These are phyloP conservation scores for Ogataea kodamae DNA, from an alignment of 805 yeast species.

Conservation along the genomic window DNA sequence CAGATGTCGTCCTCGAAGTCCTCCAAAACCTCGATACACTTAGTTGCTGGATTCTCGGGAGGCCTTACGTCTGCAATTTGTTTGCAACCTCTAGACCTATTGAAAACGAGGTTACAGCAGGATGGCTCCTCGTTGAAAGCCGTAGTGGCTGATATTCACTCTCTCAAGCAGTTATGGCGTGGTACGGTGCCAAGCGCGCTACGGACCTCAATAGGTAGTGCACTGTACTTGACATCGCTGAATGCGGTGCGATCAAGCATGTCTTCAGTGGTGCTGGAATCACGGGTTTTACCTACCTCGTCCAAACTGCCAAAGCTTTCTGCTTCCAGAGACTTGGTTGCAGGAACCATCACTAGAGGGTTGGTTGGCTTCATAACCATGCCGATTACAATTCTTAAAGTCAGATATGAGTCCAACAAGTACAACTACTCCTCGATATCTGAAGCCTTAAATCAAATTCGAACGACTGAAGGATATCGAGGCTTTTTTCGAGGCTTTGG, in stretches of 20 bases:
- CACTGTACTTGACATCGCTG: slow-evolving; percentile 73
- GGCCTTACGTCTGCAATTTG: slow-evolving; percentile 78
- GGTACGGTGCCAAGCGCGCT: slow-evolving; percentile 91
- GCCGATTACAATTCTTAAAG: slow-evolving; percentile 92
- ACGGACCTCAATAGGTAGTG: slow-evolving; percentile 88
- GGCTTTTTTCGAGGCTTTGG: slow-evolving; percentile 87
- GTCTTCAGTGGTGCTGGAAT: slow-evolving; percentile 31
- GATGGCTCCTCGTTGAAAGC: slow-evolving; percentile 32
- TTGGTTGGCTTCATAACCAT: slow-evolving; percentile 81
- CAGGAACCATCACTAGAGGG: slow-evolving; percentile 80
- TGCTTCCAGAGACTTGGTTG: slow-evolving; percentile 60
- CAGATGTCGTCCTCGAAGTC: slow-evolving; percentile 11
- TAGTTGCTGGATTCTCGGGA: slow-evolving; percentile 78
- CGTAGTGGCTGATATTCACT: slow-evolving; percentile 39
- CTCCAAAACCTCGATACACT: slow-evolving; percentile 42
- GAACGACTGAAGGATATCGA: slow-evolving; percentile 44
- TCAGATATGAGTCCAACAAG: slow-evolving; percentile 79
- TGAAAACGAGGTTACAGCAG: slow-evolving; percentile 86
- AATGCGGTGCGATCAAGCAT: slow-evolving; percentile 55
- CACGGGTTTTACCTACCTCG: slow-evolving; percentile 18
- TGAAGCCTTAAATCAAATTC: slow-evolving; percentile 59
- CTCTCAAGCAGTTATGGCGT: slow-evolving; percentile 68
- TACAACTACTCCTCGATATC: slow-evolving; percentile 64
- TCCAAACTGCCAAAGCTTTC: slow-evolving; percentile 69
- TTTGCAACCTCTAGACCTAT: slow-evolving; percentile 83